A percentile compares a stretch with the other conserved stretches of the same genome.
phyloP scores from a whole-genome alignment of 179 eudicot species.

The Beta corolliflora region DNA sequence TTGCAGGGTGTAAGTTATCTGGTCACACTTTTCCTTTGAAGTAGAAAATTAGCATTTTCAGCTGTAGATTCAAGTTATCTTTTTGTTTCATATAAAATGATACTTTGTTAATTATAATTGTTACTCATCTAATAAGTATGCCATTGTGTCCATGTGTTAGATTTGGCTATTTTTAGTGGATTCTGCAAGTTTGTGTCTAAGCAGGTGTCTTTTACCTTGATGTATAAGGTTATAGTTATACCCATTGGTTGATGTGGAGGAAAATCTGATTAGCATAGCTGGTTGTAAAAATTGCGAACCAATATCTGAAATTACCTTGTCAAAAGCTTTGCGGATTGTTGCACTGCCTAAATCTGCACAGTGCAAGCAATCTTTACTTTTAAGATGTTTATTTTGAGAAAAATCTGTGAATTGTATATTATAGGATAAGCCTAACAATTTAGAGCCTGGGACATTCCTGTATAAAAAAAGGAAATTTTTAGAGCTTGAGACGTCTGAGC shows the following conservation, averaged over 20 bases:
- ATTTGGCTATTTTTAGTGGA: background rate
- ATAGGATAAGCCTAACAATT: background rate
- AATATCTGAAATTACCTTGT: background rate
- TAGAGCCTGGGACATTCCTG: background rate
- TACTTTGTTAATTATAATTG: background rate
- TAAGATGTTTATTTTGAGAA: background rate
- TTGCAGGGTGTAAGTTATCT: conserved; percentile 74
- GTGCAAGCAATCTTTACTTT: background rate
- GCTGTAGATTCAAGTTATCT: background rate
- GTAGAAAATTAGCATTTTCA: background rate
- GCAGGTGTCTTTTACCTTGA: background rate
- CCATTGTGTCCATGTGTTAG: background rate
- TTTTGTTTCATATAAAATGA: background rate
- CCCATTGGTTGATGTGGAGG: background rate
- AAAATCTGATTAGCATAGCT: background rate
- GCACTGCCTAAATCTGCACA: background rate
- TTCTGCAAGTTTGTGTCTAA: background rate
- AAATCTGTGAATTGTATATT: background rate
- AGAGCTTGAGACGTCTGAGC: too few relatives aligned
- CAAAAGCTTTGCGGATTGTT: background rate
- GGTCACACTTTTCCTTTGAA: conserved; percentile 11
- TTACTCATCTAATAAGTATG: background rate
- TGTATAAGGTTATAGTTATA: background rate
- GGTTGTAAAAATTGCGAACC: background rate
- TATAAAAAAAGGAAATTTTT: too few relatives aligned